Base-by-base conservation (phyloP, 768 basidiomycete species). In the Harrya chromipes region DNA sequence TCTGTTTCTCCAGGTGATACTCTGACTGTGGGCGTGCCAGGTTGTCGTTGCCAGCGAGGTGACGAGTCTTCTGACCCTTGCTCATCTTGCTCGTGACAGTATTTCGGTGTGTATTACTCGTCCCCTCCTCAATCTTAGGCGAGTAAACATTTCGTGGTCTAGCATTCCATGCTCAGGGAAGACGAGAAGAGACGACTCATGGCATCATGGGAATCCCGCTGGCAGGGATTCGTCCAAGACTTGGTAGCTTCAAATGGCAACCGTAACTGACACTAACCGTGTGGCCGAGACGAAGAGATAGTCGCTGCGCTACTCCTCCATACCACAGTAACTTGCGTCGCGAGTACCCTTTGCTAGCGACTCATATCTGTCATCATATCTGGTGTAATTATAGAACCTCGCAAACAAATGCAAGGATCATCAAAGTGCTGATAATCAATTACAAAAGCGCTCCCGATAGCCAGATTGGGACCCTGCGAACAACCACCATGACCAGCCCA, bases 1-100 rank as follows among this genome's bases (percentile, higher is more conserved):
- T 38, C 9, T 48, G 29, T 26, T 9, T 53, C 11, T 45, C 10
- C 20, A 24, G 27, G 36, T 42, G 41, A 29, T 10, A 11, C 38
- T 13, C 11, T 12, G 10, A 29, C 29, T 45, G 29, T 54, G 16
- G 23, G 24, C 21, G 24, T 37, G n/a, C 12, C 45, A 82, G 80
- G 83, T 88, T 27, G 65, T 89, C n/a, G 82, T 79, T 19, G 71
- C 82, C 1, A 86, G 83, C 50, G 86, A 88, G 59, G 60, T 85
- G 21, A 82, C 78, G 9, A 84, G 85, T 14, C 65, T 90, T 14
- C 71, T 75, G 35, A 84, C 83, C 17, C 70, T 89, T 3, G 78
- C 80, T 0, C 73, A 79, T 45, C 68, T 87, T 12, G 85, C 85
- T 2, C 74, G 81, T 35, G 82, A 87, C 53, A 87, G 85, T 60